A percentile compares a stretch with the other conserved stretches of the same genome.
Evolutionary conservation across 805 yeast genomes (phyloP).

Genomic region (Hanseniaspora lachancei): DNA sequence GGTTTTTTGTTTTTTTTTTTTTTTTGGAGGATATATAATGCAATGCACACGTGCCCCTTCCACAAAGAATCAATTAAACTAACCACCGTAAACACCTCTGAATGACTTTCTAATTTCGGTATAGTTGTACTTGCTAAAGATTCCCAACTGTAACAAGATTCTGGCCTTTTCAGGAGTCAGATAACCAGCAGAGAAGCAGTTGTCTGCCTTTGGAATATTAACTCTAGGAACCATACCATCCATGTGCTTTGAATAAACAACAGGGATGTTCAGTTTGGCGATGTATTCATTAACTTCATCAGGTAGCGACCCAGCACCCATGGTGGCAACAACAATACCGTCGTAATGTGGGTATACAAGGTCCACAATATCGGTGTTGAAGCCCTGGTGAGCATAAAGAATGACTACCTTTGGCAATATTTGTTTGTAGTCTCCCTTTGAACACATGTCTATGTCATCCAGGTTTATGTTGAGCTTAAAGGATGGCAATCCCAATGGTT

Average conservation of each 20-base stretch:
- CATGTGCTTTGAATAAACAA: conserved; percentile 52
- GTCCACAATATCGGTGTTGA: conserved; percentile 37
- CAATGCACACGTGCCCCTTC: not conserved
- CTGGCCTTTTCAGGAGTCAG: conserved; percentile 54
- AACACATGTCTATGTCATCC: conserved; percentile 14
- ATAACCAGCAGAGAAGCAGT: conserved; percentile 52
- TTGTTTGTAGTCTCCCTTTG: not conserved
- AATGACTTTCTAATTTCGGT: conserved; percentile 35
- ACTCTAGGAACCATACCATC: conserved; percentile 59
- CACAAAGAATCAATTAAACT: not conserved
- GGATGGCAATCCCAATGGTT: conserved; percentile 38
- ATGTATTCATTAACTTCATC: conserved; percentile 33
- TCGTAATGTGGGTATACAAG: conserved; percentile 35
- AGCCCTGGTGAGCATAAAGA: conserved; percentile 49
- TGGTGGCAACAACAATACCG: conserved; percentile 53
- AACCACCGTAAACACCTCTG: conserved; percentile 42
- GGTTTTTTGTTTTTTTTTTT: no score
- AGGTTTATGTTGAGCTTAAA: conserved; percentile 29
- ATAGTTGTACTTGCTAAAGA: conserved; percentile 31
- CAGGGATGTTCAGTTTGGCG: conserved; percentile 34
- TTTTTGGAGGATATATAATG: no score
- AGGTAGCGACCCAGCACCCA: conserved; percentile 59
- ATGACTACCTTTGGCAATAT: conserved; percentile 34
- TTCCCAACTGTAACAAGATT: conserved; percentile 43
- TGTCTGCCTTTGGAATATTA: conserved; percentile 26